Evolutionary conservation across 148 eudicot species (phyloP).

Genomic region (Diospyros kaki): DNA sequence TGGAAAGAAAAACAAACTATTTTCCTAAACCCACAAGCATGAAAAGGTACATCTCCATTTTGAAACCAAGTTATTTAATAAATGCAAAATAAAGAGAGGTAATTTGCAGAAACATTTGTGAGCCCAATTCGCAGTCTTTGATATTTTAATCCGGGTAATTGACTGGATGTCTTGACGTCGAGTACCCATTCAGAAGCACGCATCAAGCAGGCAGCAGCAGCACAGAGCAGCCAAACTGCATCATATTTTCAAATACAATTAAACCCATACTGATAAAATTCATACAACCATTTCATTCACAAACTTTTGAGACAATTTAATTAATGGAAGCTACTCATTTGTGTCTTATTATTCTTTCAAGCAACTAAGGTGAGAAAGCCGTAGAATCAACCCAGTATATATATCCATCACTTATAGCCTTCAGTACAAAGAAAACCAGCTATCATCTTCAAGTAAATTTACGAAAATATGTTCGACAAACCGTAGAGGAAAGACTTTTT

Average conservation of each 20-base stretch:
- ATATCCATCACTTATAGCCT: no score
- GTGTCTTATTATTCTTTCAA: no score
- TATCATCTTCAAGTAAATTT: background rate
- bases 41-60: background rate
- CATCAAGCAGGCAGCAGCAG: slow-evolving; percentile 76
- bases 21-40: background rate
- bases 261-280: background rate
- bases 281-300: no score
- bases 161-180: background rate
- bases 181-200: slow-evolving; percentile 43
- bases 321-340: no score
- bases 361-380: no score
- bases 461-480: background rate
- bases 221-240: slow-evolving; percentile 78
- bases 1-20: background rate
- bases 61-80: background rate
- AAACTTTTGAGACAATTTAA: no score
- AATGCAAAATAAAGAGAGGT: background rate
- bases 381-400: no score
- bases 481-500: no score
- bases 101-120: background rate
- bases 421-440: background rate
- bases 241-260: background rate
- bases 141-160: background rate
- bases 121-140: background rate